Conservation (phyloP, 768 basidiomycete genomes). For the Lyophyllum shimeji region DNA sequence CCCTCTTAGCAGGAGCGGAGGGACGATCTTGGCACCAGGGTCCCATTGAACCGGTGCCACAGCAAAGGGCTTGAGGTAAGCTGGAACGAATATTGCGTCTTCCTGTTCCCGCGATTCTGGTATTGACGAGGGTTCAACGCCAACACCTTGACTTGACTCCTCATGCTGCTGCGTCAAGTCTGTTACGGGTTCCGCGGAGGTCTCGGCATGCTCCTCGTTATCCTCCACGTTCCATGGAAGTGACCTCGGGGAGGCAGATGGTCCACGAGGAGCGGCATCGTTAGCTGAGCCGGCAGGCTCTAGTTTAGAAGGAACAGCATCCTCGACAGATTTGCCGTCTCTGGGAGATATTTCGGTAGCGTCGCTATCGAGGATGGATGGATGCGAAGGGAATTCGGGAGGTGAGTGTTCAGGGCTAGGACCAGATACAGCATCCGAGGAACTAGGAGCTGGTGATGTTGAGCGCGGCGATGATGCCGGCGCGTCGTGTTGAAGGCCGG, state of each 20-base stretch:
- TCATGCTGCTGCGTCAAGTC: neutral
- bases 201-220: conserved; percentile 6
- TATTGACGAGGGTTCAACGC: neutral
- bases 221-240: conserved; percentile 8
- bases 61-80: conserved; percentile 67
- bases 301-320: neutral
- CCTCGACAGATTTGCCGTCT: neutral
- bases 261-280: neutral
- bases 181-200: neutral
- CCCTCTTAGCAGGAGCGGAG: conserved; percentile 81
- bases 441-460: neutral
- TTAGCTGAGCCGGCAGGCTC: neutral
- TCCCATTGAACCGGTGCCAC: conserved; percentile 74
- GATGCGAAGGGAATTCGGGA: neutral
- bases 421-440: neutral
- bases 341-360: neutral
- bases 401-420: neutral
- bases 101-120: conserved; percentile 20
- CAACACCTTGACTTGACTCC: neutral
- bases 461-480: neutral
- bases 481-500: neutral
- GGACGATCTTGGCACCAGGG: conserved; percentile 51
- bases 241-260: neutral
- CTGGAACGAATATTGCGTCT: conserved; percentile 39
- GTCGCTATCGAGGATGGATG: neutral